phyloP scores from a whole-genome alignment of 345 rosid species.

The Triadica sebifera region DNA sequence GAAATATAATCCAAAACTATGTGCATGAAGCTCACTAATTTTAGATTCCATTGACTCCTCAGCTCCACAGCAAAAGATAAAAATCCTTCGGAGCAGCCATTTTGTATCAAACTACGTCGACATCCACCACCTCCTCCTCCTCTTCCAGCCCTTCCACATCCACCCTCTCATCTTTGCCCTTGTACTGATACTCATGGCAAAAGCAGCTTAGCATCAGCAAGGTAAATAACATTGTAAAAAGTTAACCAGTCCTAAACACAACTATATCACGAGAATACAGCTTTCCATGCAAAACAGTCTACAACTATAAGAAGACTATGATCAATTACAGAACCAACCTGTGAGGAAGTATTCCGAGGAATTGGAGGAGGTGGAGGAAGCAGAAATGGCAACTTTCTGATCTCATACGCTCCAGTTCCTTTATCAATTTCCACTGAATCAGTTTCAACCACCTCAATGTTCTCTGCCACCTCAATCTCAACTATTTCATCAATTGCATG shows the following conservation, averaged over 20 bases:
- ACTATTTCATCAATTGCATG: conserved; percentile 46
- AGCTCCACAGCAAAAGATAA: background rate
- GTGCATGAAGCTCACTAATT: background rate
- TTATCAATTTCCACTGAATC: conserved; percentile 22
- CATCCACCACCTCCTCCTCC: conserved; percentile 34
- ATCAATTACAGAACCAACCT: conserved; percentile 30
- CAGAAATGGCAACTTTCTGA: conserved; percentile 37
- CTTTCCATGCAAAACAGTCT: background rate
- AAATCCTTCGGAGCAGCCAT: background rate
- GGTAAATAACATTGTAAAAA: no score
- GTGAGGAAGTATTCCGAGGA: conserved; percentile 37
- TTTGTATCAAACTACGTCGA: conserved; percentile 22
- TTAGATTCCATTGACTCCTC: background rate
- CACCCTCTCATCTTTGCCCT: conserved; percentile 43
- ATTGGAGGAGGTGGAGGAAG: conserved; percentile 51
- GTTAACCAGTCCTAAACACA: background rate
- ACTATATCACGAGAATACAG: background rate
- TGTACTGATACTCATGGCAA: conserved; percentile 30
- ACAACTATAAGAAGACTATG: background rate
- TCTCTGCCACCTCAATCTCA: conserved; percentile 46
- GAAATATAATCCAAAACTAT: background rate
- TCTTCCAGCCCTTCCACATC: conserved; percentile 37
- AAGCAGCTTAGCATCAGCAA: background rate
- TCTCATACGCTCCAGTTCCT: conserved; percentile 1
- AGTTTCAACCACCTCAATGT: conserved; percentile 39